Conservation (phyloP, 202 grass and related monocot species). For the Panicum hallii region DNA sequence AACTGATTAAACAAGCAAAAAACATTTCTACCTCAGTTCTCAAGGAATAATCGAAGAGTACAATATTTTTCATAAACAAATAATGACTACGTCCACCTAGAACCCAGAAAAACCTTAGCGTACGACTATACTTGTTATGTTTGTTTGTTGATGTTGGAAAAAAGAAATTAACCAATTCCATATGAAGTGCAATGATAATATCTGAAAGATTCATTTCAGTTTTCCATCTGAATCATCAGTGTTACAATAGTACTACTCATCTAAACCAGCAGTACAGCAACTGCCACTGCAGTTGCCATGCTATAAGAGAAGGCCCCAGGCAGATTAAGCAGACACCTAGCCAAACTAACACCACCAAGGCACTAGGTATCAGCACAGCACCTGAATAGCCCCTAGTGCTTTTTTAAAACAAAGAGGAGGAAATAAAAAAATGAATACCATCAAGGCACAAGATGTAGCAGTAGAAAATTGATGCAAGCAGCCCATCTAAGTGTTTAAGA, state of each 20-base stretch:
- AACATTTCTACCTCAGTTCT: not conserved
- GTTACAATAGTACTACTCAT: not conserved
- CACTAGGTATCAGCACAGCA: not conserved
- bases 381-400: not conserved
- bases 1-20: constrained; percentile 19
- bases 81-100: not conserved
- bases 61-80: not conserved
- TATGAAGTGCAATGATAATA: not conserved
- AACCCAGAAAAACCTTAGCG: constrained; percentile 7
- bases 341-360: not conserved
- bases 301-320: not conserved
- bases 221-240: not conserved
- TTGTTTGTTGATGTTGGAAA: constrained; percentile 12
- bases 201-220: not conserved
- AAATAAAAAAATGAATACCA: not conserved
- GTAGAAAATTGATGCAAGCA: not conserved
- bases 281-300: not conserved
- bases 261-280: not conserved
- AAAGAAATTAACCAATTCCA: not conserved
- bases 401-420: not conserved
- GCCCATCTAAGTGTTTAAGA: not conserved
- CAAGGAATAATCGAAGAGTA: not conserved
- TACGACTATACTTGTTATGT: not conserved
- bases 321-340: not conserved
- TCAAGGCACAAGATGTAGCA: not conserved